These are phyloP conservation scores for Pyrenochaeta sp. DNA, from an alignment of 2,329 filamentous ascomycete species.

Conservation along the genomic window DNA sequence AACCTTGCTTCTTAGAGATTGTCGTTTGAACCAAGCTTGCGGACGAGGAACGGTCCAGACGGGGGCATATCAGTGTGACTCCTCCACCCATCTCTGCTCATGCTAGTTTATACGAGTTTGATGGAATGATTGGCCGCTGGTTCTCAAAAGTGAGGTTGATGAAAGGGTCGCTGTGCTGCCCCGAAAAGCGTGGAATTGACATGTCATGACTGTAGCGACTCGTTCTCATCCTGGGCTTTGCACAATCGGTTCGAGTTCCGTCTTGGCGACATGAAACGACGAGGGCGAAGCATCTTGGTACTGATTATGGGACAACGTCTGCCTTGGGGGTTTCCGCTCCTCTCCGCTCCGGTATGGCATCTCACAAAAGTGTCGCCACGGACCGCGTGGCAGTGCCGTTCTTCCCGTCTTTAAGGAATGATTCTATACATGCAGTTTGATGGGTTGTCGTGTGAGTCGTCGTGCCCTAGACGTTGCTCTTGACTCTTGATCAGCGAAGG, in stretches of 20 bases:
- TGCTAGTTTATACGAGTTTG: too few species aligned
- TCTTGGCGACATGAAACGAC: not conserved
- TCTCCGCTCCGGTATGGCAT: not conserved
- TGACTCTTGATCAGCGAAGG: not conserved
- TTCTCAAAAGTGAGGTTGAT: too few species aligned
- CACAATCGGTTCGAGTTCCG: not conserved
- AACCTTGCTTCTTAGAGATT: too few species aligned
- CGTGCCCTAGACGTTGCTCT: not conserved
- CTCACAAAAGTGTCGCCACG: not conserved
- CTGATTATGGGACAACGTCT: not conserved
- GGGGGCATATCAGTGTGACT: too few species aligned
- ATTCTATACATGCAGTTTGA: too few species aligned
- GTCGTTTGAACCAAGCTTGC: too few species aligned
- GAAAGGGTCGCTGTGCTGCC: too few species aligned
- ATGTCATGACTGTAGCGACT: not conserved
- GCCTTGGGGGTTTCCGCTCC: not conserved
- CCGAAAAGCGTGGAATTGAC: too few species aligned
- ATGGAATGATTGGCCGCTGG: too few species aligned
- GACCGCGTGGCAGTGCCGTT: not conserved
- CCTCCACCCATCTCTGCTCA: too few species aligned
- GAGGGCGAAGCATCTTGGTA: not conserved
- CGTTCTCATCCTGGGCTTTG: too few species aligned
- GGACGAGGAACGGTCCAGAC: too few species aligned
- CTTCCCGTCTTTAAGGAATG: not conserved
- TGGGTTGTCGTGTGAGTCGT: not conserved